phyloP scores from a whole-genome alignment of 2,329 filamentous ascomycete genomes.

The Penicillium oxalicum region DNA sequence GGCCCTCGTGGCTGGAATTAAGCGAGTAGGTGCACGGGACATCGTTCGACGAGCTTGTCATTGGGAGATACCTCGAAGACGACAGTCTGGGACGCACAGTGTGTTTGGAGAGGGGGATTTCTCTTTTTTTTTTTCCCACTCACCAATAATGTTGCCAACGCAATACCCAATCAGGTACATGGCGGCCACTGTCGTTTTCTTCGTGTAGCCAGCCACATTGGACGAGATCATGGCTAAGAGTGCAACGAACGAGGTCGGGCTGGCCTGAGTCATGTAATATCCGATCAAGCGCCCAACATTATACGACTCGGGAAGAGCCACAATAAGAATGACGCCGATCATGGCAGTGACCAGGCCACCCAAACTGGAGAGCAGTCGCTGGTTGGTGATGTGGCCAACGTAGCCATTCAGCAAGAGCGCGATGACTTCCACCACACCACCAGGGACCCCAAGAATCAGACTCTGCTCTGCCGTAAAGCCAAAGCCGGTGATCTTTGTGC shows the following conservation, averaged over 20 bases:
- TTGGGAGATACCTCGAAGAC: no score
- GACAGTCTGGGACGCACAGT: no score
- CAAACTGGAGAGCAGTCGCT: slow-evolving; percentile 53
- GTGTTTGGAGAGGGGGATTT: no score
- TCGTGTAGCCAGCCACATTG: slow-evolving; percentile 53
- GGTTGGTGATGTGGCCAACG: slow-evolving; percentile 51
- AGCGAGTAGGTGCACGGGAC: no score
- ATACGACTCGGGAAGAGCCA: slow-evolving; percentile 54
- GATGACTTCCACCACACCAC: slow-evolving; percentile 60
- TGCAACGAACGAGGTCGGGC: slow-evolving; percentile 58
- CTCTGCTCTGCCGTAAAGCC: slow-evolving; percentile 60
- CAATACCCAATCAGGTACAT: slow-evolving; percentile 45
- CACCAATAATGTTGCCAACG: slow-evolving; percentile 53
- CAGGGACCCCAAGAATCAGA: slow-evolving; percentile 59
- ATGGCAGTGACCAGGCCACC: slow-evolving; percentile 49
- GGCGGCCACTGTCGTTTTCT: slow-evolving; percentile 49
- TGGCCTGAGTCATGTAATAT: slow-evolving; percentile 60
- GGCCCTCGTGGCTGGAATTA: no score
- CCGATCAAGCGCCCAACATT: slow-evolving; percentile 55
- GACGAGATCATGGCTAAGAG: slow-evolving; percentile 58
- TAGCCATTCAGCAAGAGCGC: slow-evolving; percentile 52
- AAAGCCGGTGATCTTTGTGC: slow-evolving; percentile 50
- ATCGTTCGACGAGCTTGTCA: no score
- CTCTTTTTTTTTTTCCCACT: slow-evolving; percentile 6
- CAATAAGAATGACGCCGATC: slow-evolving; percentile 60